Percentiles rank a stretch among this genome's conserved stretches.
Conservation (phyloP, 179 eudicot genomes). For the Nepenthes alata region DNA sequence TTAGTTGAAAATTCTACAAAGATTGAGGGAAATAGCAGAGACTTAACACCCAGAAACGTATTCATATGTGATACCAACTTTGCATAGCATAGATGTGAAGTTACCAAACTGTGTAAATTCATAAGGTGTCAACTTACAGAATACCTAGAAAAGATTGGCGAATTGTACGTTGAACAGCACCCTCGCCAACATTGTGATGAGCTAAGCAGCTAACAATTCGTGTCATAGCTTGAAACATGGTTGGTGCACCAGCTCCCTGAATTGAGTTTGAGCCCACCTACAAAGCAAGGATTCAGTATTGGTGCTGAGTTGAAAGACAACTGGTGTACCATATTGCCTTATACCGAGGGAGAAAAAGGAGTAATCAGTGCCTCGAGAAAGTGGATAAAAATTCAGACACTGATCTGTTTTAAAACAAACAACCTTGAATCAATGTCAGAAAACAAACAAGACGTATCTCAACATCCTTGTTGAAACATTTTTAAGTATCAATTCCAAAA, state of each 20-base stretch:
- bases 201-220: conserved; percentile 65
- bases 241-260: conserved; percentile 99
- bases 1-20: too few species aligned
- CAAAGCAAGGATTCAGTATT: not conserved
- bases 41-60: too few species aligned
- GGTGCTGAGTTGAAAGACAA: too few species aligned
- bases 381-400: not conserved
- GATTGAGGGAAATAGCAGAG: too few species aligned
- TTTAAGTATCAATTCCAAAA: not conserved
- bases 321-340: too few species aligned
- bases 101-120: not conserved
- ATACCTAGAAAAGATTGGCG: conserved; percentile 82
- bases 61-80: too few species aligned
- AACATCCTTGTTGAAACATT: too few species aligned
- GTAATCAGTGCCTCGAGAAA: not conserved
- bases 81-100: too few species aligned
- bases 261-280: conserved; percentile 90
- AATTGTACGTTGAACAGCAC: conserved; percentile 59
- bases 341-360: too few species aligned
- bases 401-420: too few species aligned
- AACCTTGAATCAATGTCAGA: too few species aligned
- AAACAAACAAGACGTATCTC: not conserved
- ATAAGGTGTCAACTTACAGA: not conserved
- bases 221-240: conserved; percentile 90
- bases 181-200: conserved; percentile 45